Base-by-base conservation (phyloP, 257 asterid species). In the Cinchona pubescens region DNA sequence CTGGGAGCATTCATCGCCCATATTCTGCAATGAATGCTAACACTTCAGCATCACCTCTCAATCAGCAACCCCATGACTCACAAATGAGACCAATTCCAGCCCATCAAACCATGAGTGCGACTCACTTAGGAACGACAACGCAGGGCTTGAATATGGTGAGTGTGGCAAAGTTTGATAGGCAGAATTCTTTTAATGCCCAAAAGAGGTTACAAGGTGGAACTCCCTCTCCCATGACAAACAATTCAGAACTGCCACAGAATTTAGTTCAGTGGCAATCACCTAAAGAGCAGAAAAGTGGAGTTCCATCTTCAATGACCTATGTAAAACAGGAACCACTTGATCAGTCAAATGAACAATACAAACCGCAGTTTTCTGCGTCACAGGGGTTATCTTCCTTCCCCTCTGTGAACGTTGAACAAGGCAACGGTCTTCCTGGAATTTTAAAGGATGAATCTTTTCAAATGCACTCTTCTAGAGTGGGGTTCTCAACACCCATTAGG, bases 301-400 rank as follows among this genome's bases (percentile, higher is more conserved):
- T 46, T 68, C 71, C 85, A 55, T 79, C 91, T 37, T 87, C 96
- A 43, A 68, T 73, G 84, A 45, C 79, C 45, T 86, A 82, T 85
- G 92, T 87, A 37, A 94, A 94, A 83, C 90, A 83, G 77, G 96
- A 94, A 84, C 90, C 90, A 38, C 35, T 69, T 73, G 98, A 94
- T 69, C 98, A 86, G 78, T 85, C 89, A 62, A 88, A 81, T 83
- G 94, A 91, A 76, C 87, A 53, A 29, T 80, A 77, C 56, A 89
- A 76, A 77, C 60, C 85, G 72, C 94, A 85, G 76, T 79, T 87
- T 65, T 77, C 90, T 32, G 73, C 92, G 70, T 49, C 90, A 27
- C 87, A 81, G 76, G 92, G 90, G 53, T 67, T 78, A 76, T 66
- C 93, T 74, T 78, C 88, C 45, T 77, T 88, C 85, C 73, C 93